A percentile compares a stretch with the other conserved stretches of the same genome.
phyloP scores from a whole-genome alignment of 1,284 basidiomycete species.

The Trametes sp. region DNA sequence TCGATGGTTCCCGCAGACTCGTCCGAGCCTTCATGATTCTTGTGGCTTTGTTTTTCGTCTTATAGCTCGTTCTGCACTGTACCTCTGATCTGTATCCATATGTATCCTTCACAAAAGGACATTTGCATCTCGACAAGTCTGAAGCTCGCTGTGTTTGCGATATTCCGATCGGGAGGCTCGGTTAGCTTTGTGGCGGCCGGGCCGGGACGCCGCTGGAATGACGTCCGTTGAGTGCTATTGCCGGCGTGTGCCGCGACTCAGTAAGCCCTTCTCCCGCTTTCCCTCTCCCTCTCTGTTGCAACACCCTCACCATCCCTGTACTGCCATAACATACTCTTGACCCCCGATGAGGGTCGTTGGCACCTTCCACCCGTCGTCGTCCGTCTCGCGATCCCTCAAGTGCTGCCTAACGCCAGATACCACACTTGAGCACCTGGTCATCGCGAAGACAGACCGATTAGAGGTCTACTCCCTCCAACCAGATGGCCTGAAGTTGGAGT shows the following conservation, averaged over 20 bases:
- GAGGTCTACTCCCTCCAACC: slow-evolving; percentile 69
- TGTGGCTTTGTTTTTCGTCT: neutral
- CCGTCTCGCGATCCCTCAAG: slow-evolving; percentile 67
- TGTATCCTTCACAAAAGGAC: too few species aligned
- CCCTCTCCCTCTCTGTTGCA: neutral
- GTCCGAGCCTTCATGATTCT: slow-evolving; percentile 1
- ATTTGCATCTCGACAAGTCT: too few species aligned
- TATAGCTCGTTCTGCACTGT: neutral
- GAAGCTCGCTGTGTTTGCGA: too few species aligned
- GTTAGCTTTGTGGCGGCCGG: slow-evolving; percentile 6
- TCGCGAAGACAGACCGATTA: slow-evolving; percentile 68
- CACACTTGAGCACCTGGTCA: slow-evolving; percentile 65
- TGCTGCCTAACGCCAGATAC: slow-evolving; percentile 54
- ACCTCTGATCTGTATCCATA: neutral
- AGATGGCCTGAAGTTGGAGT: slow-evolving; percentile 64
- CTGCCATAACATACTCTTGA: neutral
- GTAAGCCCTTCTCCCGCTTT: neutral
- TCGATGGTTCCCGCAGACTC: slow-evolving; percentile 20
- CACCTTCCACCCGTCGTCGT: slow-evolving; percentile 73
- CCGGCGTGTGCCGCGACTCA: neutral
- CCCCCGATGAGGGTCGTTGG: slow-evolving; percentile 70
- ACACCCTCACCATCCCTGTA: too few species aligned
- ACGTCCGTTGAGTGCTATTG: too few species aligned
- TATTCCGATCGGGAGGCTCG: neutral
- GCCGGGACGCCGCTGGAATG: neutral